These are phyloP conservation scores for Chamaecyparis obtusa DNA, from an alignment of 75 land plant genomes.

Conservation along the genomic window DNA sequence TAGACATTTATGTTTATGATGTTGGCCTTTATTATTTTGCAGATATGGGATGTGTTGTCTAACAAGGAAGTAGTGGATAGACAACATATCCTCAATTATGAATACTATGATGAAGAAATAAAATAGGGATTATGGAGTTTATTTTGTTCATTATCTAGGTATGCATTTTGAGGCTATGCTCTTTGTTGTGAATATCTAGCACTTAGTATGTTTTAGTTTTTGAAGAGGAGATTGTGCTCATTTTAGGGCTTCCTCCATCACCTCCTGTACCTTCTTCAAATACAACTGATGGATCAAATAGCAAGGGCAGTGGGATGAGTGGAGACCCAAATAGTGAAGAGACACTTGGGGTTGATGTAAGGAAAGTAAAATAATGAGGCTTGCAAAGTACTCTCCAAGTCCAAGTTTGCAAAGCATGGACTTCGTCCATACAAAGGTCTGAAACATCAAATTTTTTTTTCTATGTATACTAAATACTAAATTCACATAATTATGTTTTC, in stretches of 20 bases:
- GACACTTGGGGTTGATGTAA: constrained; percentile 64
- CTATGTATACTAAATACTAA: too few species aligned
- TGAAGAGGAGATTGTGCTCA: not conserved
- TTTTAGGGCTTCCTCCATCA: constrained; percentile 59
- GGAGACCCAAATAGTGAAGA: constrained; percentile 15
- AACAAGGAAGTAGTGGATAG: too few species aligned
- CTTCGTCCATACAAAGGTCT: too few species aligned
- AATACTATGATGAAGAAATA: too few species aligned
- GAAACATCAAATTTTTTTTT: too few species aligned
- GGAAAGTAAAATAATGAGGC: constrained; percentile 35
- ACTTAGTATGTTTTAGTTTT: not conserved
- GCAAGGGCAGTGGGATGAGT: constrained; percentile 19
- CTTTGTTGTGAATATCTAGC: not conserved
- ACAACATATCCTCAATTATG: too few species aligned
- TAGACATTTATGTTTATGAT: too few species aligned
- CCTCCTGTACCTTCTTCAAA: constrained; percentile 23
- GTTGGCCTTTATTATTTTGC: too few species aligned
- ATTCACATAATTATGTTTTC: too few species aligned
- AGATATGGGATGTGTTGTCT: too few species aligned
- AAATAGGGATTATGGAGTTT: constrained; percentile 48
- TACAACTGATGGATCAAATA: constrained; percentile 5
- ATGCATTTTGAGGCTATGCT: not conserved
- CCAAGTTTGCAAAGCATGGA: too few species aligned
- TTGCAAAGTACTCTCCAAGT: too few species aligned
- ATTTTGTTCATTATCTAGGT: constrained; percentile 81